Evolutionary conservation across 1,284 basidiomycete genomes (phyloP), one percentile per base, ranked within the genome.

Genomic region (Pseudozyma thailandica): DNA sequence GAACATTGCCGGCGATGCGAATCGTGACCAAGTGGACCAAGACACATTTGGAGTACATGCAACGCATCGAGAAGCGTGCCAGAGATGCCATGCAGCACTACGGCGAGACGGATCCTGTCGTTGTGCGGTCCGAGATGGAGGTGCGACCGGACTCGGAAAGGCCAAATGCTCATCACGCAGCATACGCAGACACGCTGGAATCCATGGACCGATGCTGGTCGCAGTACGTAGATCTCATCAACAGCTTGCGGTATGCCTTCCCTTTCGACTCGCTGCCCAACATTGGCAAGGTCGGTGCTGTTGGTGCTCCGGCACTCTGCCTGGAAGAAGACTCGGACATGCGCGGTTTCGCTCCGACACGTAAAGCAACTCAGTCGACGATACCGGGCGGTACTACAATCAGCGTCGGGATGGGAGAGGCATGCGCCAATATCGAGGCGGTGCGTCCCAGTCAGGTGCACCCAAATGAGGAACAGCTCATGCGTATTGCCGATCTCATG

Each of bases 251-350:
- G 13, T 84, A 85, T 8, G 85, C 88, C 0, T 98, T 97, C 83
- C 93, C 93, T 0, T 82, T 86, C 3, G 86, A 86, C 3, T 86
- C 86, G 43, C 83, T 96, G 21, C 92, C 92, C 9, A 69, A 55
- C 23, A 63, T 80, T 1, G 79, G 84, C 18, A 85, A 73, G 30
- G 85, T 85, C 4, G 75, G 75, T 6, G 58, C 72, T 31, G 62
- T 69, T 4, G 78, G 76, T 9, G 75, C 72, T 4, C 60, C 69
- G 4, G 62, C 62, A 8, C 86, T 87, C 1, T 87, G 89, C n/a
- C 84, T 98, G 55, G 93, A 96, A 66, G 95, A 98, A 83, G 95
- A 98, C 83, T 84, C 90, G 4, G 94, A 98, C 61, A 88, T 96
- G 86, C 86, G 87, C 38, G 95, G 94, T 0, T 97, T 96, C 81